Evolutionary conservation across 2,329 filamentous ascomycete species (phyloP).

Genomic region (Diplodia mutila): DNA sequence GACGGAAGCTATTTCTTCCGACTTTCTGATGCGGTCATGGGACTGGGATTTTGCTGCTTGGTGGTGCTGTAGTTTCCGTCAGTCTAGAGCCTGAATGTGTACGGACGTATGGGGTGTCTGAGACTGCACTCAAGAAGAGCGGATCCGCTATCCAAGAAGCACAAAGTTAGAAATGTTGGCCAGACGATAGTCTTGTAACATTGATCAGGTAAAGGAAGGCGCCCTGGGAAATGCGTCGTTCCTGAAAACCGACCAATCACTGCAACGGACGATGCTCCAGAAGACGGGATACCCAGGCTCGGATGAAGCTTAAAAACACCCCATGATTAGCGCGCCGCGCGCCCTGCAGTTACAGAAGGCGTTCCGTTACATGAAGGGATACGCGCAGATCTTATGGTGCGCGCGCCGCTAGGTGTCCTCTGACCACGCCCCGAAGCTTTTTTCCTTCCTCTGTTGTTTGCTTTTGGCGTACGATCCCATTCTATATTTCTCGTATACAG

Average conservation of each 20-base stretch:
- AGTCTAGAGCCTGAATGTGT: background rate
- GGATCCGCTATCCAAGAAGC: background rate
- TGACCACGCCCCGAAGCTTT: constrained; percentile 5
- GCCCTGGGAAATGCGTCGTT: constrained; percentile 1
- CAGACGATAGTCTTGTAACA: background rate
- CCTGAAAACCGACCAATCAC: constrained; percentile 1
- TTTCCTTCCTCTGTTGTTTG: constrained; percentile 1
- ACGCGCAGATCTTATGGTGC: constrained; percentile 13
- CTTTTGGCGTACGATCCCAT: background rate
- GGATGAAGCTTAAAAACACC: constrained; percentile 6
- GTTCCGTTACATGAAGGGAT: constrained; percentile 19
- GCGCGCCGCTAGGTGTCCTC: constrained; percentile 8
- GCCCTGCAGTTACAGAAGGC: background rate
- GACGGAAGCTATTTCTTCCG: background rate
- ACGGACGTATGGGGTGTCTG: no score
- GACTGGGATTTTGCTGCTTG: background rate
- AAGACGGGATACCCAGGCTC: constrained; percentile 3
- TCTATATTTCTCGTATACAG: constrained; percentile 5
- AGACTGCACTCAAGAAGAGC: background rate
- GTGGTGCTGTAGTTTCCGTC: background rate
- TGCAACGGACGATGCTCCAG: background rate
- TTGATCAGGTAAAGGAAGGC: background rate
- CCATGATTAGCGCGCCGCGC: constrained; percentile 1
- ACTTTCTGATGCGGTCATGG: background rate
- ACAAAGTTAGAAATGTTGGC: constrained; percentile 13